Evolutionary conservation across 345 rosid species (phyloP), one percentile per base, ranked within the genome.

Genomic region (Hypericum androsaemum): DNA sequence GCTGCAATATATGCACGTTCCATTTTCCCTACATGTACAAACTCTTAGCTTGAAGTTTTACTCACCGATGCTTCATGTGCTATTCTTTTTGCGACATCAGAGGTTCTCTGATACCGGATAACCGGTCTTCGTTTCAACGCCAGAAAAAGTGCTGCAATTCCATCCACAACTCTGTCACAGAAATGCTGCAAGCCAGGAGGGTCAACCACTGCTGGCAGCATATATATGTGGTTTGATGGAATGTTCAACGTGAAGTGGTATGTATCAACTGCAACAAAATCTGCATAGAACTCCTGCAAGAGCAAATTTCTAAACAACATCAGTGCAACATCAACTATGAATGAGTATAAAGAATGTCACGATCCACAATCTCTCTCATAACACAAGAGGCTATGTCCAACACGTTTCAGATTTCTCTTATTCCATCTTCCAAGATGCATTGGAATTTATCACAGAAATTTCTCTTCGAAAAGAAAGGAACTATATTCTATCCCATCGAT

Each of bases 181-280:
- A 71, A 81, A 41, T 83, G 86, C 77, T 92, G 98, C 78, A 92
- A 74, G 44, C 80, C 76, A 51, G 95, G 71, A 56, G 98, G 98
- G 71, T 92, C 98, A 12, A 85, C 76, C 61, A 84, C 98, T 8
- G 98, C 97, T 42, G 98, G 98, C 51, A 92, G 83, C 96, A 92
- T 85, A 71, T 83, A 92, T 9, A 80, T 65, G 55, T 82, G 88
- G 67, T 83, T 92, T 57, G 88, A 68, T 38, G 94, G 78, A 65
- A 85, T 71, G 63, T 83, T 92, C 66, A 92, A 68, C 8, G 97
- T 75, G 74, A 92, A 85, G 65, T 92, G 98, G 66, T 64, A 85
- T 37, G 97, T 84, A 67, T 92, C 97, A 60, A 71, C 42, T 2
- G 97, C 82, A 59, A 88, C 81, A 72, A 92, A 92, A 71, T 92